phyloP scores from a whole-genome alignment of 2,329 filamentous ascomycete genomes.

The Botrytis squamosa region DNA sequence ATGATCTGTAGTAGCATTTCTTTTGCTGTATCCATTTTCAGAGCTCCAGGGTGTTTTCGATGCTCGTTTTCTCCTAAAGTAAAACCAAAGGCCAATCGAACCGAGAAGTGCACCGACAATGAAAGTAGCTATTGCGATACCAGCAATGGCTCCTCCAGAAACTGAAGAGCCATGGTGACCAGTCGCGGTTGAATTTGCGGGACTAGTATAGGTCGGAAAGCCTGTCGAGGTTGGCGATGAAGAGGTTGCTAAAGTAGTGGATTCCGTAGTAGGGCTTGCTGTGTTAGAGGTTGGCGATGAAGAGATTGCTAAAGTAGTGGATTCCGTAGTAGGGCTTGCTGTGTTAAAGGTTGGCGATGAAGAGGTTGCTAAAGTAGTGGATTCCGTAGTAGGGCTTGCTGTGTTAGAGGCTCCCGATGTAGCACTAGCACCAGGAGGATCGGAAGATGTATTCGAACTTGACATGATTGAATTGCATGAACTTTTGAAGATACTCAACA shows the following conservation, averaged over 20 bases:
- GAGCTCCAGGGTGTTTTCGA: not conserved
- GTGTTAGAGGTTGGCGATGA: too few relatives aligned
- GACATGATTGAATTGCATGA: not conserved
- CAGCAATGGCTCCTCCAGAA: conserved; percentile 36
- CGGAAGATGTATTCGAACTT: not conserved
- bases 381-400: not conserved
- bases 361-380: not conserved
- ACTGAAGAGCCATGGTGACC: not conserved
- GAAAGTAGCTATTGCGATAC: conserved; percentile 42
- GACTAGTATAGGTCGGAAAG: not conserved
- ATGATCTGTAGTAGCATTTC: not conserved
- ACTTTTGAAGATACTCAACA: not conserved
- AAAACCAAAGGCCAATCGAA: not conserved
- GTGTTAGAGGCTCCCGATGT: not conserved
- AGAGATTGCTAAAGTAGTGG: too few relatives aligned
- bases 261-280: not conserved
- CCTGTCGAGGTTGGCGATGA: not conserved
- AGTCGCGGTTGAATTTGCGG: too few relatives aligned
- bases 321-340: too few relatives aligned
- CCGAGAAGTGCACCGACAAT: conserved; percentile 34
- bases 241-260: not conserved
- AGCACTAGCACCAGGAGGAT: not conserved
- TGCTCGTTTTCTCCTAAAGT: not conserved
- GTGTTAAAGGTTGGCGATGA: not conserved
- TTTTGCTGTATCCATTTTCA: not conserved